Evolutionary conservation across 129 eudicot genomes (phyloP).

Genomic region (Artemisia tridentata): DNA sequence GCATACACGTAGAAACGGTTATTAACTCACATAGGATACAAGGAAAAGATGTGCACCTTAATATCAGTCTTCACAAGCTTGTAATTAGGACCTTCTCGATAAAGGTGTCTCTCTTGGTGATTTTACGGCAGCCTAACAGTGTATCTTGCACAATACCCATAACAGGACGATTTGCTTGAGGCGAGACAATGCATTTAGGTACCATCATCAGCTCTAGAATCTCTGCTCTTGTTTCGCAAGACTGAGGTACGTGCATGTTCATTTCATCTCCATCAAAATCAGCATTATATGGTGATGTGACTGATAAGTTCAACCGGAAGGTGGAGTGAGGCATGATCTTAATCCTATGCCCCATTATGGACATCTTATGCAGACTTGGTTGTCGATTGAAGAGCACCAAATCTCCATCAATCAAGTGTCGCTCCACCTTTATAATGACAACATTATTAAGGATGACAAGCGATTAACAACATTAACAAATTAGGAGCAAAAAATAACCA

Average conservation of each 20-base stretch:
- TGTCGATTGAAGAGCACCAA: constrained; percentile 91
- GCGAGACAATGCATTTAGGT: constrained; percentile 97
- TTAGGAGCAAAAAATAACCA: not conserved
- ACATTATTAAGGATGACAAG: not conserved
- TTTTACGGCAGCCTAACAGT: constrained; percentile 87
- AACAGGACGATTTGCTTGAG: constrained; percentile 91
- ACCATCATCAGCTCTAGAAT: constrained; percentile 97
- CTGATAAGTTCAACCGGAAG: constrained; percentile 72
- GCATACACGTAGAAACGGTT: not conserved
- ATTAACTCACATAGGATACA: not conserved
- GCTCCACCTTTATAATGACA: constrained; percentile 51
- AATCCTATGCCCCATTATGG: constrained; percentile 95
- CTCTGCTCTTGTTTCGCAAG: constrained; percentile 94
- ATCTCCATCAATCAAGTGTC: constrained; percentile 94
- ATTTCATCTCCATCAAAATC: constrained; percentile 99
- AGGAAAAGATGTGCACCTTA: not conserved
- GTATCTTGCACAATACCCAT: constrained; percentile 99
- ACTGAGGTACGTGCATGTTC: constrained; percentile 99
- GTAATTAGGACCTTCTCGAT: constrained; percentile 68
- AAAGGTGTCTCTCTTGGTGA: constrained; percentile 93
- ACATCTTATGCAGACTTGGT: constrained; percentile 98
- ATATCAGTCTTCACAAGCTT: not conserved
- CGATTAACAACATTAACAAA: too few species aligned
- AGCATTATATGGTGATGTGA: constrained; percentile 95
- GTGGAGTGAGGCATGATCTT: constrained; percentile 98